Evolutionary conservation across 106 monocot genomes (phyloP).

Genomic region (Cymbidium sinense): DNA sequence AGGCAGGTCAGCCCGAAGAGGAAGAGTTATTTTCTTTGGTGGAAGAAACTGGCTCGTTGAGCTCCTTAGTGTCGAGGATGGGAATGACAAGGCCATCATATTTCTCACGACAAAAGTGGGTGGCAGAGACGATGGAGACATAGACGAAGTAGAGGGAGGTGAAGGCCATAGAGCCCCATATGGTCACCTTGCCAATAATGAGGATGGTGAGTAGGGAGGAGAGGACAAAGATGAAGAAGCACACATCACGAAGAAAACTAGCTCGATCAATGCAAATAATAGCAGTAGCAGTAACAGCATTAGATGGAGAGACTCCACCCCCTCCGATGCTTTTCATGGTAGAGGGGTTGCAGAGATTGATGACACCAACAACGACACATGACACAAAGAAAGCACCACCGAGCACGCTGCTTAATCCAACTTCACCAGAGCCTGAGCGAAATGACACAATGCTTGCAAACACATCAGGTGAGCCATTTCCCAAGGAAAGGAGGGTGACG

Average conservation of each 20-base stretch:
- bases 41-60: not conserved
- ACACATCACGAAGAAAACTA: conserved; percentile 46
- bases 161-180: conserved; percentile 39
- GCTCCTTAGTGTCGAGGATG: conserved; percentile 17
- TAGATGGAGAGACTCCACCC: not conserved
- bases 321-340: not conserved
- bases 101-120: conserved; percentile 28
- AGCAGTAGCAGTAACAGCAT: not conserved
- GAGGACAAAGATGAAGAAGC: conserved; percentile 39
- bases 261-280: conserved; percentile 22
- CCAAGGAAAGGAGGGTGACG: conserved; percentile 67
- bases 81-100: conserved; percentile 13
- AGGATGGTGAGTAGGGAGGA: conserved; percentile 34
- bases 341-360: conserved; percentile 20
- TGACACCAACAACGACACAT: conserved; percentile 47
- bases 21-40: not conserved
- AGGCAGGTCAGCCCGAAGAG: not conserved
- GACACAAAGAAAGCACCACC: conserved; percentile 60
- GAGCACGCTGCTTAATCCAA: conserved; percentile 57
- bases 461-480: conserved; percentile 76
- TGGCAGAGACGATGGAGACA: conserved; percentile 31
- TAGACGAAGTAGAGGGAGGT: conserved; percentile 43
- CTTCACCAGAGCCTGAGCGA: conserved; percentile 32
- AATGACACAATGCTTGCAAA: conserved; percentile 72
- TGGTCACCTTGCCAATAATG: conserved; percentile 25